Base-by-base conservation (phyloP, 768 basidiomycete species). In the Zangia roseola region DNA sequence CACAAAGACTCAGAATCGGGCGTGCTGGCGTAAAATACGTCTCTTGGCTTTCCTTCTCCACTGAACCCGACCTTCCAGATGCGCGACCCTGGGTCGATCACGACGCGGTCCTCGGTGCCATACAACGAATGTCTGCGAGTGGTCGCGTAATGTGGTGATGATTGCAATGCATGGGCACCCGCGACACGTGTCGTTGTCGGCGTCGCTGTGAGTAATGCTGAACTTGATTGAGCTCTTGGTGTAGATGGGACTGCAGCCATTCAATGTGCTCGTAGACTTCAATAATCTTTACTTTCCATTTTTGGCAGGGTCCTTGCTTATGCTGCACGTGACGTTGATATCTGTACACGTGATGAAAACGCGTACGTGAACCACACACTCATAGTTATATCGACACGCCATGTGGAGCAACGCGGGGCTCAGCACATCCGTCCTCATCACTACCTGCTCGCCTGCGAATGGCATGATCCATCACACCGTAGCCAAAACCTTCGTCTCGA, bases 41-140 rank as follows among this genome's bases (percentile, higher is more conserved):
- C 88, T 58, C 97, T 71, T 9, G 97, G 94, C 50, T 83, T 78
- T 5, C 93, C 84, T 72, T 99, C 97, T 13, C 95, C 95, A 60
- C 93, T 94, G 73, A 97, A 98, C 2, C 97, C 97, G 10, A 94
- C 91, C 71, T 94, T 97, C 94, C 95, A 98, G 52, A 94, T 79
- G 45, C 86, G 77, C 39, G 91, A 93, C 17, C 97, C 97, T 20
- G 94, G 87, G 67, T 99, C 97, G 55, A 99, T 88, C 48, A 99
- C 82, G 35, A 98, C 82, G 39, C 95, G 80, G 69, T 98, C 97
- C 64, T 99, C 97, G 7, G 90, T 92, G 23, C 97, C 97, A 70
- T 99, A 99, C 8, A 98, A 72, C 1, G 94, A 95, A 65, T 97
- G 95, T 46, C 93, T 77, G 39, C 92, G 76, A 2, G 88, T 89